Evolutionary conservation across 257 asterid species (phyloP).

Genomic region (Lycium barbarum): DNA sequence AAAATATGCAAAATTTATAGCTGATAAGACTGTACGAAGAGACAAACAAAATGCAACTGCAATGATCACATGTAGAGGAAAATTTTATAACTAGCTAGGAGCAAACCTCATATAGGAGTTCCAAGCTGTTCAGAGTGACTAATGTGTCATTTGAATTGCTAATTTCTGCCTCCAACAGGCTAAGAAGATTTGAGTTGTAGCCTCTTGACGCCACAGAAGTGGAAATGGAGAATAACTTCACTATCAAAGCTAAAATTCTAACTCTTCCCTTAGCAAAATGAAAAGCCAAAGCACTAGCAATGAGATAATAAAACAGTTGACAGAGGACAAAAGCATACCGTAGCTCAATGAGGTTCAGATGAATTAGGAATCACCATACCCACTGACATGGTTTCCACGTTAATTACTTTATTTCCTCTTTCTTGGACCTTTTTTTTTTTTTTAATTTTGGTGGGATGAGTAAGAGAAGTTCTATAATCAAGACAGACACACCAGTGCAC

Average conservation of each 20-base stretch:
- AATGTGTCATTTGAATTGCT: conserved; percentile 67
- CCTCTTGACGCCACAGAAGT: conserved; percentile 74
- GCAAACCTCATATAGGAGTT: conserved; percentile 88
- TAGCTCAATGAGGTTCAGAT: conserved; percentile 17
- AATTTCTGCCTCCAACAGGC: conserved; percentile 80
- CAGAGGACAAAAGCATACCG: neutral
- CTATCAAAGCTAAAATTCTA: conserved; percentile 84
- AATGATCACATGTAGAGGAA: conserved; percentile 24
- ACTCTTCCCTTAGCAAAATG: conserved; percentile 71
- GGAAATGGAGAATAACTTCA: conserved; percentile 89
- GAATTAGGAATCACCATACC: conserved; percentile 9
- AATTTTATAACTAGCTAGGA: neutral
- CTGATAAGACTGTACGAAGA: neutral
- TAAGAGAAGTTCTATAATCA: neutral
- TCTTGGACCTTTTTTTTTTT: neutral
- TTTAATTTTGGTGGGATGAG: neutral
- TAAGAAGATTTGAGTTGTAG: conserved; percentile 70
- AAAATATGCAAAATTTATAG: neutral
- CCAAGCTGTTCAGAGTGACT: conserved; percentile 79
- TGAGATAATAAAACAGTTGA: neutral
- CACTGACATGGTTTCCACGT: neutral
- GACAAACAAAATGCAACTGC: neutral
- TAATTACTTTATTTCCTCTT: neutral
- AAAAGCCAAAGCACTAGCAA: conserved; percentile 25
- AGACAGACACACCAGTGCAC: neutral